Conservation (phyloP, 352 stramenopile genomes). For the Pythium aquatile region DNA sequence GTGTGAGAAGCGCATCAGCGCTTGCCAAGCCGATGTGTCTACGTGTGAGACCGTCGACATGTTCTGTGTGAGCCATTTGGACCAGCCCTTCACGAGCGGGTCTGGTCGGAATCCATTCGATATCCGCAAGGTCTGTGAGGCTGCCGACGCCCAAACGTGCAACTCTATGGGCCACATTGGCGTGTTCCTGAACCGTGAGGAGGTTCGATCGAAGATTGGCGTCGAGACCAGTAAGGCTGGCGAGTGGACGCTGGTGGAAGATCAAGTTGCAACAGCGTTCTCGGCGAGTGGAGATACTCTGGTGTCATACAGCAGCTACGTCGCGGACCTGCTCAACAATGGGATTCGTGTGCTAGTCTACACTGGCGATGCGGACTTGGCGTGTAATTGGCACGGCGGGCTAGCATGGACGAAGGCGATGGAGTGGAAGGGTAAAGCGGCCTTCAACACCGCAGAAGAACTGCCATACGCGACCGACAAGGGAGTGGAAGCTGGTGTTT, state of each 20-base stretch:
- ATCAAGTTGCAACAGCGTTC: slow-evolving; percentile 11
- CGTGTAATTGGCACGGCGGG: slow-evolving; percentile 94
- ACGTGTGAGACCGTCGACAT: background rate
- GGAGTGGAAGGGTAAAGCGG: slow-evolving; percentile 77
- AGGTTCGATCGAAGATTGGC: background rate
- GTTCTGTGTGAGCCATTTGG: background rate
- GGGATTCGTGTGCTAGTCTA: slow-evolving; percentile 85
- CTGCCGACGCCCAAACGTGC: background rate
- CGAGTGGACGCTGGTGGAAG: background rate
- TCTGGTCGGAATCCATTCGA: background rate
- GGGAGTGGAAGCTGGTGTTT: slow-evolving; percentile 22
- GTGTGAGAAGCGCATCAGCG: background rate
- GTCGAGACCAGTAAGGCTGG: background rate
- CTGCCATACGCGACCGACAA: slow-evolving; percentile 10
- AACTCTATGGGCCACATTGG: background rate
- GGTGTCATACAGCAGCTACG: slow-evolving; percentile 63
- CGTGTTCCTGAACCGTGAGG: background rate
- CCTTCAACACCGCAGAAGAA: slow-evolving; percentile 53
- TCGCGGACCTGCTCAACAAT: slow-evolving; percentile 69
- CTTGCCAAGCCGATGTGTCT: background rate
- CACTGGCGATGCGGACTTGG: slow-evolving; percentile 93
- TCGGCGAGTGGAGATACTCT: slow-evolving; percentile 89
- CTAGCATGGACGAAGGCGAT: slow-evolving; percentile 86
- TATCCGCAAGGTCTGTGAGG: background rate
- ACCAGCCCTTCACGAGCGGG: background rate